A percentile compares a stretch with the other conserved stretches of the same genome.
phyloP scores from a whole-genome alignment of 495 filamentous ascomycete species.

The Hypoxylon perforatum region DNA sequence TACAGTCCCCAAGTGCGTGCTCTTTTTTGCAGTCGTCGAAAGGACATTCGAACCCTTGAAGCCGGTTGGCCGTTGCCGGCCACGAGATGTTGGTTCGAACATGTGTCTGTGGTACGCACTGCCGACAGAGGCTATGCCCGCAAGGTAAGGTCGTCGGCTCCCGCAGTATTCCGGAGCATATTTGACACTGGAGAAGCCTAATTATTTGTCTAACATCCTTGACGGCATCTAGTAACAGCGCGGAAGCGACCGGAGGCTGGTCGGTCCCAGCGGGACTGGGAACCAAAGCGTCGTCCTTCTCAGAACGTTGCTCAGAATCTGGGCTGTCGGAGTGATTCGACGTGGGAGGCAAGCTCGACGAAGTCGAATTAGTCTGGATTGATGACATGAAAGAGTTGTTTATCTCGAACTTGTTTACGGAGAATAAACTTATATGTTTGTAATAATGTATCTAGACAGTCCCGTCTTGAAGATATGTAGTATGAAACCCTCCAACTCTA shows the following conservation, averaged over 20 bases:
- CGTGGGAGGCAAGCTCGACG: conserved; percentile 24
- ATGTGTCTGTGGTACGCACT: conserved; percentile 75
- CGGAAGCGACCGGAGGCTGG: conserved; percentile 23
- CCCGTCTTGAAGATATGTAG: conserved; percentile 5
- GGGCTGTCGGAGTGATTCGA: conserved; percentile 16
- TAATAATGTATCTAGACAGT: background rate
- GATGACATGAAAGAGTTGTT: conserved; percentile 43
- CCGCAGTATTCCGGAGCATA: conserved; percentile 75
- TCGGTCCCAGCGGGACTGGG: conserved; percentile 19
- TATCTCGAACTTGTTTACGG: conserved; percentile 5
- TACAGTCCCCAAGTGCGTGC: conserved; percentile 81
- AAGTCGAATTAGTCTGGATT: conserved; percentile 21
- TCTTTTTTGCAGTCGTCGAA: conserved; percentile 72
- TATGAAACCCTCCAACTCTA: background rate
- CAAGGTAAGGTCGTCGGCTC: conserved; percentile 84
- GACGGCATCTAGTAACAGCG: conserved; percentile 30
- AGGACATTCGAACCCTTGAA: conserved; percentile 77
- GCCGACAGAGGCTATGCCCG: conserved; percentile 79
- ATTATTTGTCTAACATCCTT: conserved; percentile 64
- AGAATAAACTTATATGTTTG: background rate
- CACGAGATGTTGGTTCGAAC: conserved; percentile 77
- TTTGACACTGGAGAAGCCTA: conserved; percentile 76
- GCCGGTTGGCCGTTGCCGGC: conserved; percentile 70
- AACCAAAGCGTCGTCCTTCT: conserved; percentile 16
- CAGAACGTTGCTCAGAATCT: conserved; percentile 13